phyloP scores from a whole-genome alignment of 345 rosid genomes.

The Aurinia saxatilis region DNA sequence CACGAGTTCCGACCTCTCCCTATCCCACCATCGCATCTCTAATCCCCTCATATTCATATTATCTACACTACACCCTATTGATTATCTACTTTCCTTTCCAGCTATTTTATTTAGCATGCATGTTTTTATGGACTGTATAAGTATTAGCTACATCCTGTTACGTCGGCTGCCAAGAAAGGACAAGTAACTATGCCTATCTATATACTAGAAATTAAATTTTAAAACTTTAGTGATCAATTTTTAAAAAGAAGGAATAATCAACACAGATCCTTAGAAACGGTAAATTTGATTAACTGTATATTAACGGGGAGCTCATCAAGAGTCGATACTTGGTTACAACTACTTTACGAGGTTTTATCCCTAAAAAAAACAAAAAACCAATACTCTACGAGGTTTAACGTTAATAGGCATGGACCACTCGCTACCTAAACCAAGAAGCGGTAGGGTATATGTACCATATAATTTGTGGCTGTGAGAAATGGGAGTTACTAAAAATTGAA shows the following conservation, averaged over 20 bases:
- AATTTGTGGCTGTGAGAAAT: constrained; percentile 10
- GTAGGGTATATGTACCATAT: constrained; percentile 3
- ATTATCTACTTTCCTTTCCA: background rate
- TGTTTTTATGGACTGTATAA: background rate
- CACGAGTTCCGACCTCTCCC: constrained; percentile 41
- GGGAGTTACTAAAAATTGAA: background rate
- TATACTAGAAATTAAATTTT: background rate
- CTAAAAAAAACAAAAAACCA: no score
- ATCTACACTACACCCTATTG: no score
- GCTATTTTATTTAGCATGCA: no score
- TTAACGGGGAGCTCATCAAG: background rate
- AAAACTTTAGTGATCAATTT: no score
- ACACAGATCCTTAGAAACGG: background rate
- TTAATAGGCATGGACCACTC: constrained; percentile 11
- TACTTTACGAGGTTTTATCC: constrained; percentile 3
- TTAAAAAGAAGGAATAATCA: no score
- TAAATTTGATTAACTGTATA: background rate
- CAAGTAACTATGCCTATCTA: background rate
- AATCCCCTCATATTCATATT: background rate
- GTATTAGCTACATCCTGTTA: background rate
- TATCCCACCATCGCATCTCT: background rate
- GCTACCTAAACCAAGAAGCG: constrained; percentile 5
- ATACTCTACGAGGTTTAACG: background rate
- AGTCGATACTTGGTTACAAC: constrained; percentile 1
- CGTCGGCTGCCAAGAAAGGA: background rate